These are phyloP conservation scores for Sporodiniella umbellata DNA, from an alignment of 371 early-diverging fungal genomes.

Conservation along the genomic window DNA sequence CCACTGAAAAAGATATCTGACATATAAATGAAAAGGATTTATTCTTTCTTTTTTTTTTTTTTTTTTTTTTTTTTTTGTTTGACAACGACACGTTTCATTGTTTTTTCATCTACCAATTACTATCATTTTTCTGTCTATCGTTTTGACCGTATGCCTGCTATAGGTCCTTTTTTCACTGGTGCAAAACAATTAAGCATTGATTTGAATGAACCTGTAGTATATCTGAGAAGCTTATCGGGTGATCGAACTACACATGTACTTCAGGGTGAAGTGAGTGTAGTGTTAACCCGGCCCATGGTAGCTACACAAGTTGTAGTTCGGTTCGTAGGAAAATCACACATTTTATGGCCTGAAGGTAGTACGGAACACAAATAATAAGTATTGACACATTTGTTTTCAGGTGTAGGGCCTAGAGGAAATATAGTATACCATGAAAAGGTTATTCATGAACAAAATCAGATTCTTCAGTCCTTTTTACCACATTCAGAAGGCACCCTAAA, in stretches of 20 bases:
- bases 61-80: too few species aligned
- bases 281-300: conserved; percentile 32
- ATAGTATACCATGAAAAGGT: conserved; percentile 43
- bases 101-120: too few species aligned
- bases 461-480: conserved; percentile 25
- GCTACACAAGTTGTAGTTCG: conserved; percentile 30
- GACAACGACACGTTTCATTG: too few species aligned
- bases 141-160: conserved; percentile 23
- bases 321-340: conserved; percentile 37
- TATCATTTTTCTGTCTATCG: too few species aligned
- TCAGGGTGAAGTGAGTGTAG: conserved; percentile 41
- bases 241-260: conserved; percentile 34
- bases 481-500: conserved; percentile 14
- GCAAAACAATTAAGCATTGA: conserved; percentile 41
- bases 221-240: conserved; percentile 30
- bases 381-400: conserved; percentile 2
- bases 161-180: conserved; percentile 38
- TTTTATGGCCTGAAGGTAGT: conserved; percentile 52
- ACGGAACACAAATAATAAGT: background rate
- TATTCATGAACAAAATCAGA: conserved; percentile 42
- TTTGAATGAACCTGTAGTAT: conserved; percentile 44
- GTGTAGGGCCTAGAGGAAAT: conserved; percentile 35
- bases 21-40: too few species aligned
- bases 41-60: too few species aligned
- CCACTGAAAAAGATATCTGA: too few species aligned